Conservation (phyloP, 306 rosid species). For the Lathyrus tuberosus region DNA sequence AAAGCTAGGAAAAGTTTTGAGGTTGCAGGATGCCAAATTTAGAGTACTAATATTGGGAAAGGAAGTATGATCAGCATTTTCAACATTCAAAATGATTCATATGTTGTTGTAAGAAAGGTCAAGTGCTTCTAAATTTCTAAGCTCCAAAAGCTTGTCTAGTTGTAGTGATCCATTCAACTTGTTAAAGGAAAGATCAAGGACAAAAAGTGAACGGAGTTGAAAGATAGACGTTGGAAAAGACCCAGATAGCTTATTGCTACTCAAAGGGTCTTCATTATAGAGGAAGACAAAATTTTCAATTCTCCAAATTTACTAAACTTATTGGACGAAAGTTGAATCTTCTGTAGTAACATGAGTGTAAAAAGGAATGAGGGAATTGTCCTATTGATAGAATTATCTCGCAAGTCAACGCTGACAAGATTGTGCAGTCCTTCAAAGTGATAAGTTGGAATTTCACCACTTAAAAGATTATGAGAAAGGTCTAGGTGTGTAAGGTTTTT, state of each 20-base stretch:
- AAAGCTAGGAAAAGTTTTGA: constrained; percentile 42
- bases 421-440: constrained; percentile 37
- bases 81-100: background rate
- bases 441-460: constrained; percentile 32
- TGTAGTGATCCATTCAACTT: background rate
- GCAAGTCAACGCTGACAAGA: constrained; percentile 28
- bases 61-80: background rate
- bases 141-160: background rate
- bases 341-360: constrained; percentile 14
- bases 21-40: constrained; percentile 39
- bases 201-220: constrained; percentile 31
- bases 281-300: constrained; percentile 19
- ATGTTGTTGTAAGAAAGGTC: constrained; percentile 56
- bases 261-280: constrained; percentile 45
- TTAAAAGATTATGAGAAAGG: constrained; percentile 25
- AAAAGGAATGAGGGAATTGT: constrained; percentile 27
- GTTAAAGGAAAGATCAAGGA: background rate
- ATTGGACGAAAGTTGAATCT: constrained; percentile 35
- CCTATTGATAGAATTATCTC: constrained; percentile 40
- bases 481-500: constrained; percentile 12
- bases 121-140: constrained; percentile 35
- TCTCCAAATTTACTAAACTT: constrained; percentile 39
- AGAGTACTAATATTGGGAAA: background rate
- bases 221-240: constrained; percentile 46
- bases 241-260: constrained; percentile 53